Percentiles rank a stretch among this genome's conserved stretches.
These are phyloP conservation scores for Pseudognaphalium luteoalbum DNA, from an alignment of 129 eudicot species.

Conservation along the genomic window DNA sequence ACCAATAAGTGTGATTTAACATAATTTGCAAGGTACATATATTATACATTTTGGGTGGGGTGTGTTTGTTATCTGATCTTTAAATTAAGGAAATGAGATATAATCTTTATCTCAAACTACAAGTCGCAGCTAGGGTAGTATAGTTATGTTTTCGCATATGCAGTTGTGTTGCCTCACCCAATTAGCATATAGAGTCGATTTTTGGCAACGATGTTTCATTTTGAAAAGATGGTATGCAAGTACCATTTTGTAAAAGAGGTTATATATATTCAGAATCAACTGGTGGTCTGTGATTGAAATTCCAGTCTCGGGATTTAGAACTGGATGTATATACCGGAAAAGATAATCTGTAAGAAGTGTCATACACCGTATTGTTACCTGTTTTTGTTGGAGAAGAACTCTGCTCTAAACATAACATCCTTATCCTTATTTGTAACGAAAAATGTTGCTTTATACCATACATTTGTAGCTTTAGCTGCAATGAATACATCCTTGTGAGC, in stretches of 20 bases:
- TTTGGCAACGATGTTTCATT: background rate
- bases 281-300: constrained; percentile 44
- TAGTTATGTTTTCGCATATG: too few relatives aligned
- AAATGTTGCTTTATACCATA: constrained; percentile 23
- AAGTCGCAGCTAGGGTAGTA: too few relatives aligned
- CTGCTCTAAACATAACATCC: constrained; percentile 19
- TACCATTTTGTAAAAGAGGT: constrained; percentile 50
- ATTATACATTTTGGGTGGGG: background rate
- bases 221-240: constrained; percentile 32
- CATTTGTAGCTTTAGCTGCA: constrained; percentile 32
- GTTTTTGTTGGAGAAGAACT: constrained; percentile 27
- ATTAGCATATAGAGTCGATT: too few relatives aligned
- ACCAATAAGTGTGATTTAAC: constrained; percentile 1
- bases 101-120: too few relatives aligned
- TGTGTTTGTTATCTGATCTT: too few relatives aligned
- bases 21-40: background rate
- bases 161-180: too few relatives aligned
- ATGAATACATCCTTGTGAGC: constrained; percentile 18
- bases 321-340: constrained; percentile 28
- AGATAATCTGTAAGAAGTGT: constrained; percentile 40
- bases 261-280: constrained; percentile 19
- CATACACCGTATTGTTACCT: constrained; percentile 29
- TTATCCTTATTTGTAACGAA: background rate
- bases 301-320: constrained; percentile 27
- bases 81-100: too few relatives aligned